Evolutionary conservation across 208 protist species (phyloP).

Genomic region (Trypanosoma mega): DNA sequence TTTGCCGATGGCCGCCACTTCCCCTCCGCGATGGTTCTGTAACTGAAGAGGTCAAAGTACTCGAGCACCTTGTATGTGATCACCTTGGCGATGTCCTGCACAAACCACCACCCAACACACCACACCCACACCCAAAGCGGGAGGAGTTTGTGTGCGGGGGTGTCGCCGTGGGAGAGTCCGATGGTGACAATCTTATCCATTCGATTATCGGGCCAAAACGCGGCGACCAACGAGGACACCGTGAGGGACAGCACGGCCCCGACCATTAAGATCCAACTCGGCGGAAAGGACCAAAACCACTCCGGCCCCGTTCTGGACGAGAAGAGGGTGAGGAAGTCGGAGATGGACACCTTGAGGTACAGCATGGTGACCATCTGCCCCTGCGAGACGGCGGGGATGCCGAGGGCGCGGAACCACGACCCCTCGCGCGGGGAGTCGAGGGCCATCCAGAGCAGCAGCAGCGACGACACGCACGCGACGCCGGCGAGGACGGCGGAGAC

Average conservation of each 20-base stretch:
- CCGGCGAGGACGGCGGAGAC: conserved; percentile 30
- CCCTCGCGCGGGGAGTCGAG: conserved; percentile 30
- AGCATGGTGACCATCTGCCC: conserved; percentile 48
- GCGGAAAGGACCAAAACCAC: conserved; percentile 27
- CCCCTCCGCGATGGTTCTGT: conserved; percentile 24
- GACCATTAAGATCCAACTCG: conserved; percentile 18
- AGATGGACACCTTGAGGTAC: conserved; percentile 60
- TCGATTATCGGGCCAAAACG: conserved; percentile 32
- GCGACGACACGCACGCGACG: conserved; percentile 50
- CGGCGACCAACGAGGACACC: conserved; percentile 27
- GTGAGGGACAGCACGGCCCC: conserved; percentile 25
- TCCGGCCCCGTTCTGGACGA: conserved; percentile 30
- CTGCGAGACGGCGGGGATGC: conserved; percentile 35
- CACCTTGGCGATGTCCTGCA: conserved; percentile 49
- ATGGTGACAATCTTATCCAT: conserved; percentile 25
- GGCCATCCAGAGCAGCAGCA: conserved; percentile 48
- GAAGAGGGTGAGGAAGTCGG: conserved; percentile 57
- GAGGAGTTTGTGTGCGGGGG: conserved; percentile 22
- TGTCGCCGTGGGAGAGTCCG: conserved; percentile 30
- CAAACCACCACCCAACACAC: conserved; percentile 50
- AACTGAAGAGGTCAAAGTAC: conserved; percentile 36
- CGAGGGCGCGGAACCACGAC: conserved; percentile 31
- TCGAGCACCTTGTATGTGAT: conserved; percentile 21
- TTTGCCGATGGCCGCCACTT: conserved; percentile 22
- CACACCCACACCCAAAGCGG: conserved; percentile 51